These are phyloP conservation scores for Picochlorum sp. DNA, from an alignment of 139 green algal species.

Conservation along the genomic window DNA sequence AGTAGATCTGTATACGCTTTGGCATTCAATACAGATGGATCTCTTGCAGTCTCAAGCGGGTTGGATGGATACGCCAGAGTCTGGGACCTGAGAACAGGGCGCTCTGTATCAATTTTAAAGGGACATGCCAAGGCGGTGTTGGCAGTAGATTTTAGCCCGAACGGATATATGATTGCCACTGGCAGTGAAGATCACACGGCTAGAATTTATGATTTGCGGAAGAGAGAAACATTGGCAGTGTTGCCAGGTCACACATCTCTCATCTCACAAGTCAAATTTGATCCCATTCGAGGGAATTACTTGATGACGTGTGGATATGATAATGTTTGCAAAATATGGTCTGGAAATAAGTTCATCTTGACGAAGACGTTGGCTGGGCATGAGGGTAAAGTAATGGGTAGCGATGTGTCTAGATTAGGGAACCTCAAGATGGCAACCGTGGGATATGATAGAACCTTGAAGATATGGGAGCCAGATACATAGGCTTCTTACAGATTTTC, in stretches of 20 bases:
- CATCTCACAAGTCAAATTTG: conserved; percentile 61
- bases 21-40: conserved; percentile 74
- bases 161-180: conserved; percentile 71
- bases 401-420: conserved; percentile 47
- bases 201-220: conserved; percentile 85
- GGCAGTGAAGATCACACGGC: conserved; percentile 75
- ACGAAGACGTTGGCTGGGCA: conserved; percentile 75
- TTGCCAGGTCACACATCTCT: conserved; percentile 70
- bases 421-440: conserved; percentile 42
- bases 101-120: conserved; percentile 67
- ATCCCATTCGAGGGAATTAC: conserved; percentile 56
- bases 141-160: conserved; percentile 73
- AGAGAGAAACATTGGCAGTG: conserved; percentile 58
- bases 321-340: conserved; percentile 53
- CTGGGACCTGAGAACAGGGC: conserved; percentile 87
- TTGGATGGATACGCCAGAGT: conserved; percentile 73
- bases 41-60: conserved; percentile 60
- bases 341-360: conserved; percentile 41
- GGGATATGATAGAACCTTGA: conserved; percentile 77
- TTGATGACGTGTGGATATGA: conserved; percentile 75
- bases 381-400: conserved; percentile 87
- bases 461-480: conserved; percentile 63
- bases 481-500: background rate
- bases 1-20: conserved; percentile 81
- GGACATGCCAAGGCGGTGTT: conserved; percentile 88